These are phyloP conservation scores for Podospora australis DNA, from an alignment of 495 filamentous ascomycete species.

Conservation along the genomic window DNA sequence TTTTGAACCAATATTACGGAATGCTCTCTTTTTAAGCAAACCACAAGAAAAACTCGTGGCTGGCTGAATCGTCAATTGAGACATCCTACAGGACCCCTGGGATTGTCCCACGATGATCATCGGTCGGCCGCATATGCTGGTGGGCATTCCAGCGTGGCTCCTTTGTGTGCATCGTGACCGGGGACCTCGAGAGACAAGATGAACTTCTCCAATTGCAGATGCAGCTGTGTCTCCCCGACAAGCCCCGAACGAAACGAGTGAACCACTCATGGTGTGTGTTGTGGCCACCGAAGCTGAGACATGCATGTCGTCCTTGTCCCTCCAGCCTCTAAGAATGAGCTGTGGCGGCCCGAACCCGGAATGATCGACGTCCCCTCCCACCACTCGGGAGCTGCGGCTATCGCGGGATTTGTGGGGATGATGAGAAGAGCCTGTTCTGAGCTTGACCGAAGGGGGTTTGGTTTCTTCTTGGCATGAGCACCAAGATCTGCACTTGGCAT, in stretches of 20 bases:
- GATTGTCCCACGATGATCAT: no score
- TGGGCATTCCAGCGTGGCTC: neutral
- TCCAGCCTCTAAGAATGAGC: neutral
- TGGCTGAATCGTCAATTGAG: no score
- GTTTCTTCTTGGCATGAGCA: no score
- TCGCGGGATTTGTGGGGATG: neutral
- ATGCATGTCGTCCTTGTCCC: no score
- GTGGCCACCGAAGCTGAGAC: conserved; percentile 9
- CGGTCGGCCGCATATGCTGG: no score
- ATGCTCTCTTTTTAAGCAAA: no score
- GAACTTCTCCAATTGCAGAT: conserved; percentile 1
- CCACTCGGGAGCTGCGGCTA: neutral
- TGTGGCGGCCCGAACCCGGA: neutral
- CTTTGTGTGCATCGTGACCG: neutral
- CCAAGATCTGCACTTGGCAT: no score
- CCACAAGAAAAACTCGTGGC: no score
- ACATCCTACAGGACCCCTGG: no score
- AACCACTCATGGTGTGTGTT: conserved; percentile 5
- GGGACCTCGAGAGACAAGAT: neutral
- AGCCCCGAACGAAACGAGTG: neutral
- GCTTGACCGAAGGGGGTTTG: neutral
- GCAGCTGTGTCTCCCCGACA: neutral
- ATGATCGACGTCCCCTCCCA: conserved; percentile 5
- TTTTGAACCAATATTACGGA: no score
- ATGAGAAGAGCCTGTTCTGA: neutral